Percentiles rank a stretch among this genome's conserved stretches.
phyloP scores from a whole-genome alignment of 108 stramenopile genomes.

The Cyclotella baltica region DNA sequence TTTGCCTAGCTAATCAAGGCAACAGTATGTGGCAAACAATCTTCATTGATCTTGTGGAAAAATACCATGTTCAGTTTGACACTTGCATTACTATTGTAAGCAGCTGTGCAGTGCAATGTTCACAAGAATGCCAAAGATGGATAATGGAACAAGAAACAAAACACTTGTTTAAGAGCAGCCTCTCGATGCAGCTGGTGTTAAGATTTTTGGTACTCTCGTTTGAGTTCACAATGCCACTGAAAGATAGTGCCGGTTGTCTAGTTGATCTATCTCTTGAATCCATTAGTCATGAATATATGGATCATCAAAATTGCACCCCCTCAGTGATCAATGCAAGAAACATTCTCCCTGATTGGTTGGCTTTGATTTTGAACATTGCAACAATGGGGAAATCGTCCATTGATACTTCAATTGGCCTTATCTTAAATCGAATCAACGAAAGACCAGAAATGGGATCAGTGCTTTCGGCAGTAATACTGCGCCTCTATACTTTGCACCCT shows the following conservation, averaged over 20 bases:
- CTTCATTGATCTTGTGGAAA: constrained; percentile 42
- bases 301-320: not conserved
- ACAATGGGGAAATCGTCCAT: constrained; percentile 44
- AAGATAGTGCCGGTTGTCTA: not conserved
- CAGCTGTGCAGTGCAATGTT: constrained; percentile 39
- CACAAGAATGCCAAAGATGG: constrained; percentile 56
- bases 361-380: constrained; percentile 54
- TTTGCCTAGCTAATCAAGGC: constrained; percentile 46
- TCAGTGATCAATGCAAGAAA: constrained; percentile 13
- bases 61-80: constrained; percentile 46
- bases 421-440: constrained; percentile 41
- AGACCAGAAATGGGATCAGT: not conserved
- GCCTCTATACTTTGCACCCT: constrained; percentile 65
- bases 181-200: constrained; percentile 38
- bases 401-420: constrained; percentile 32
- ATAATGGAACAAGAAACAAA: constrained; percentile 33
- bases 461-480: constrained; percentile 45
- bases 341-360: constrained; percentile 55
- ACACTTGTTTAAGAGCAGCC: constrained; percentile 7
- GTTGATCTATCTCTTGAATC: constrained; percentile 13
- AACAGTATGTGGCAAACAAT: constrained; percentile 52
- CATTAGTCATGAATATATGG: not conserved
- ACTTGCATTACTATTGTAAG: constrained; percentile 26
- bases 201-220: constrained; percentile 57
- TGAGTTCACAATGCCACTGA: not conserved